Base-by-base conservation (phyloP, 2,329 filamentous ascomycete genomes). In the Sarocladiaceae sp. region DNA sequence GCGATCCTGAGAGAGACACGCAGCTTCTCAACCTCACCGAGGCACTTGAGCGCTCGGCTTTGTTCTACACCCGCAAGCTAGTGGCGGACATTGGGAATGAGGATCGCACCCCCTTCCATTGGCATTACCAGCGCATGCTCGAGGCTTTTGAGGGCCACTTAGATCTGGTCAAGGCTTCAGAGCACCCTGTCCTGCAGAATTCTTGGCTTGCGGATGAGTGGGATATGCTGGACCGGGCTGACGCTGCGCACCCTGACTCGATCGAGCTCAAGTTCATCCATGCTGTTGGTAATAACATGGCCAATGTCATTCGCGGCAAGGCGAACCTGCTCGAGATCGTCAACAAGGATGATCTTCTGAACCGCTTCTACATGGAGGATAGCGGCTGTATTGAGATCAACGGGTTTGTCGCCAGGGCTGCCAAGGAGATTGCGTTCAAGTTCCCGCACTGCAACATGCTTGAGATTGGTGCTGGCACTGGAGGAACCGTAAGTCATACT, bases 391-490 rank as follows among this genome's bases (percentile, higher is more conserved):
- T 40, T 3, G 35, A 41, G 7, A 42, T 48, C n/a, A 50, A 48
- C 33, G 21, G 43, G 16, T 45, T 45, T 23, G 34, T 50, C 12
- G 48, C 48, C 10, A 34, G 46, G 5, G 44, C 47, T 2, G 15
- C 48, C 18, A 33, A 47, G 19, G 35, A 50, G 20, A 47, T 50
- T 4, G 43, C 47, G 3, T 43, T 47, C 31, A 46, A 47, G 23
- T 50, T 77, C 15, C 61, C 55, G 7, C 52, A 70, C 35, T 65
- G 79, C 55, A 58, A 54, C 4, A 71, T 69, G 23, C 53, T 70
- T 1, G 66, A 70, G 44, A 55, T 70, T 18, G 67, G 66, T 11
- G 63, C 61, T 12, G 65, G 64, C 0, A 69, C 61, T 1, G 64
- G 65, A 3, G 57, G 58, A 5, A 56, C 61, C 41, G 67, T 64